phyloP scores from a whole-genome alignment of 2,329 filamentous ascomycete genomes.

The Periglandula ipomoeae region DNA sequence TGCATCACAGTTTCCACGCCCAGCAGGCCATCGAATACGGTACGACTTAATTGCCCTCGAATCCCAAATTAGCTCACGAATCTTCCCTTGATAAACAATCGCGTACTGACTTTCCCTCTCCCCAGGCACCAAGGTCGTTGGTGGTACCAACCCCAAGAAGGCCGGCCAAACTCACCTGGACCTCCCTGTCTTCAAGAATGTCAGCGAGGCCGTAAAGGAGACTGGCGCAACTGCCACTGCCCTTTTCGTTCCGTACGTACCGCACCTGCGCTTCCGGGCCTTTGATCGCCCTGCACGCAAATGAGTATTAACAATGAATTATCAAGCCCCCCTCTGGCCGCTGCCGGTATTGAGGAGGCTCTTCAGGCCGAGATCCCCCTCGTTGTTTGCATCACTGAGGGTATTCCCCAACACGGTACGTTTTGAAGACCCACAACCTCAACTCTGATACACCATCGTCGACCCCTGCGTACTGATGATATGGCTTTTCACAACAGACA shows the following conservation, averaged over 20 bases:
- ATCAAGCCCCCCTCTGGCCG: conserved; percentile 77
- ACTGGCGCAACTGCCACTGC: conserved; percentile 86
- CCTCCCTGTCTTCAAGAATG: conserved; percentile 86
- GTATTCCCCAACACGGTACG: conserved; percentile 91
- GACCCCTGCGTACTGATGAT: conserved; percentile 6
- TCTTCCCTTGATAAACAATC: neutral
- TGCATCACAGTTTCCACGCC: conserved; percentile 73
- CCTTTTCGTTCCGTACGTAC: conserved; percentile 83
- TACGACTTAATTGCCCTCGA: conserved; percentile 36
- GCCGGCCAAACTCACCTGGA: conserved; percentile 83
- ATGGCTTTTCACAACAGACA: conserved; percentile 50
- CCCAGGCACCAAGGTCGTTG: conserved; percentile 88
- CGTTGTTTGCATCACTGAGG: conserved; percentile 96
- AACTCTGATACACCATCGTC: neutral
- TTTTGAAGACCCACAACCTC: conserved; percentile 9
- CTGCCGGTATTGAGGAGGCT: conserved; percentile 93
- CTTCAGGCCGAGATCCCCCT: conserved; percentile 87
- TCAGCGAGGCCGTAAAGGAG: conserved; percentile 79
- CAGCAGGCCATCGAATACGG: conserved; percentile 97
- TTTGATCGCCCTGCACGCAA: neutral
- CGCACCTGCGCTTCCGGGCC: conserved; percentile 8
- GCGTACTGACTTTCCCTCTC: conserved; percentile 14
- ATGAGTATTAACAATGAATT: conserved; percentile 18
- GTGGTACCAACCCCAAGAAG: conserved; percentile 99
- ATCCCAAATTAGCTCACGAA: neutral